Percentiles rank a stretch among this genome's conserved stretches.
phyloP scores from a whole-genome alignment of 2,329 filamentous ascomycete genomes.

The Nothopassalora personata region DNA sequence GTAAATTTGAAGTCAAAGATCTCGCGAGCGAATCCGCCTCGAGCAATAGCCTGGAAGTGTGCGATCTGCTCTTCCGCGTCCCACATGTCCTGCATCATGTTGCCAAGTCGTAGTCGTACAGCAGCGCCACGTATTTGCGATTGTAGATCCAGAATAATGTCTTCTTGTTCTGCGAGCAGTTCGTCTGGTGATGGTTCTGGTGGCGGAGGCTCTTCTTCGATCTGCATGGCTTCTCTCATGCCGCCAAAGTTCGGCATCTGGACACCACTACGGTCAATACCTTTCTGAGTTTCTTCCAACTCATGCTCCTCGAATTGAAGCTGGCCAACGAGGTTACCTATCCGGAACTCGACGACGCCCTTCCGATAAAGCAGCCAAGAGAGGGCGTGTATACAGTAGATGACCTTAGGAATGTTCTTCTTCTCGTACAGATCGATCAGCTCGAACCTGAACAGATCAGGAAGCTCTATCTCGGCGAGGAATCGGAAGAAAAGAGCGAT shows the following conservation, averaged over 20 bases:
- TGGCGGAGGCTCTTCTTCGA: constrained; percentile 71
- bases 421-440: constrained; percentile 98
- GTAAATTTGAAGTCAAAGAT: constrained; percentile 73
- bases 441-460: constrained; percentile 94
- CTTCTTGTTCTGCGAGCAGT: constrained; percentile 70
- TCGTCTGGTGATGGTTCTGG: constrained; percentile 84
- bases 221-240: constrained; percentile 92
- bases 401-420: constrained; percentile 98
- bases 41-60: constrained; percentile 78
- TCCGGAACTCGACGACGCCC: constrained; percentile 89
- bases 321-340: constrained; percentile 93
- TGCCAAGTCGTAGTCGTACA: constrained; percentile 68
- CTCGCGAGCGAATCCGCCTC: constrained; percentile 82
- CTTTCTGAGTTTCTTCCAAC: constrained; percentile 92
- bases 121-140: constrained; percentile 79
- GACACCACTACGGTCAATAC: constrained; percentile 87
- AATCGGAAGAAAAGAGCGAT: constrained; percentile 95
- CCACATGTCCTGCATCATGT: constrained; percentile 86
- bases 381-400: constrained; percentile 94
- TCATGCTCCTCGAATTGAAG: constrained; percentile 97
- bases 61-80: constrained; percentile 71
- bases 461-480: constrained; percentile 82
- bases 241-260: constrained; percentile 97
- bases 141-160: constrained; percentile 71
- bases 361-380: constrained; percentile 97